Percentiles rank a stretch among this genome's conserved stretches.
These are phyloP conservation scores for Porphyridium purpureum DNA, from an alignment of 23 red algal species.

Conservation along the genomic window DNA sequence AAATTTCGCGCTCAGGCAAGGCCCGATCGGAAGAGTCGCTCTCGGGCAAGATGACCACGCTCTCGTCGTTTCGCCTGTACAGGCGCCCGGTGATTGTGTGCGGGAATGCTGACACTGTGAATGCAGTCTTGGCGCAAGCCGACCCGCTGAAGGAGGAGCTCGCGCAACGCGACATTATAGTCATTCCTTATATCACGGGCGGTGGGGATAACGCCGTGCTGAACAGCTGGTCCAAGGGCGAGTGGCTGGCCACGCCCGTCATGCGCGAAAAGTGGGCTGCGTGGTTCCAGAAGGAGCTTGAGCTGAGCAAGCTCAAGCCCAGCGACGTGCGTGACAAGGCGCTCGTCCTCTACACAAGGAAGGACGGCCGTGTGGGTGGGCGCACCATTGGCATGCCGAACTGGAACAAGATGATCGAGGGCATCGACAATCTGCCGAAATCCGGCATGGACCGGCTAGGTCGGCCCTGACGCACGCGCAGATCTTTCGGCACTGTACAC, in stretches of 20 bases:
- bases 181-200: slow-evolving; percentile 18
- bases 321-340: neutral
- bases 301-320: neutral
- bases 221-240: neutral
- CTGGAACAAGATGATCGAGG: no score
- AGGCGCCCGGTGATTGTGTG: slow-evolving; percentile 26
- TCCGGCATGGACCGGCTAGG: no score
- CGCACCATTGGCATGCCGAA: no score
- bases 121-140: slow-evolving; percentile 11
- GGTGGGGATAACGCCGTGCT: neutral
- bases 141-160: slow-evolving; percentile 8
- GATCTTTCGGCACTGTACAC: no score
- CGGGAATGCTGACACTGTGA: slow-evolving; percentile 7
- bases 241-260: slow-evolving; percentile 28
- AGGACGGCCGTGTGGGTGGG: neutral
- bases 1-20: no score
- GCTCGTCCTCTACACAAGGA: neutral
- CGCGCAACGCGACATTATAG: slow-evolving; percentile 8
- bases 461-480: no score
- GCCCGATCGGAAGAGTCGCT: no score
- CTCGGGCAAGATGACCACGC: slow-evolving; percentile 11
- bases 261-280: slow-evolving; percentile 23
- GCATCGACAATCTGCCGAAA: no score
- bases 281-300: slow-evolving; percentile 23
- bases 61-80: slow-evolving; percentile 20